phyloP scores from a whole-genome alignment of 805 yeast genomes.

The Saccharomycopsis sp. region DNA sequence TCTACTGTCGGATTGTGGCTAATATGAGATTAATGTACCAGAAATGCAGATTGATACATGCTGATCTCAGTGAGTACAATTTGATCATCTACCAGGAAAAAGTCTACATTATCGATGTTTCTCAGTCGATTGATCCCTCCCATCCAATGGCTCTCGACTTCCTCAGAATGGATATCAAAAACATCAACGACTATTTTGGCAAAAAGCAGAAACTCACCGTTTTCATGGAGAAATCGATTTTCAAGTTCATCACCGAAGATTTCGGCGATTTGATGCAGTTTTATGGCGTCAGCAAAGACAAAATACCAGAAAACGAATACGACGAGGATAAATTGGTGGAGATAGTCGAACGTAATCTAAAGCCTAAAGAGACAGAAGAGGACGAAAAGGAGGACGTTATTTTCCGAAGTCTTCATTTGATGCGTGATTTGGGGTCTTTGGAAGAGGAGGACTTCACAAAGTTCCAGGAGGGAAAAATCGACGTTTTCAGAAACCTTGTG shows the following conservation, averaged over 20 bases:
- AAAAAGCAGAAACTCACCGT: slow-evolving; percentile 65
- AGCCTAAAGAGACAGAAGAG: slow-evolving; percentile 46
- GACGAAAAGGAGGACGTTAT: slow-evolving; percentile 76
- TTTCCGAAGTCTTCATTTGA: slow-evolving; percentile 73
- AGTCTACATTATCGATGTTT: slow-evolving; percentile 87
- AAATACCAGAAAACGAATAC: slow-evolving; percentile 26
- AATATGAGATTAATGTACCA: slow-evolving; percentile 85
- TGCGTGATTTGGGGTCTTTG: slow-evolving; percentile 72
- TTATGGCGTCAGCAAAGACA: slow-evolving; percentile 28
- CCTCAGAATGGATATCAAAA: slow-evolving; percentile 94
- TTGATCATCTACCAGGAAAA: slow-evolving; percentile 72
- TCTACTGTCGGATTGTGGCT: slow-evolving; percentile 72
- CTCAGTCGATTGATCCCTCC: slow-evolving; percentile 96
- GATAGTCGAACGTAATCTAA: slow-evolving; percentile 41
- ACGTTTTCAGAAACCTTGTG: slow-evolving; percentile 61
- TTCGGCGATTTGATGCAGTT: slow-evolving; percentile 31
- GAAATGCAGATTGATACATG: slow-evolving; percentile 87
- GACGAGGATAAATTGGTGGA: slow-evolving; percentile 36
- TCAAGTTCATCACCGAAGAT: slow-evolving; percentile 63
- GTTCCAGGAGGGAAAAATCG: slow-evolving; percentile 73
- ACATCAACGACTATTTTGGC: slow-evolving; percentile 81
- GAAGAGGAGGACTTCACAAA: slow-evolving; percentile 86
- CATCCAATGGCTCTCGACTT: slow-evolving; percentile 96
- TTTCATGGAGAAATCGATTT: slow-evolving; percentile 75
- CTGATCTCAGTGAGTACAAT: slow-evolving; percentile 94